Evolutionary conservation across 805 yeast genomes (phyloP).

Genomic region (Wickerhamiella alocasiicola): DNA sequence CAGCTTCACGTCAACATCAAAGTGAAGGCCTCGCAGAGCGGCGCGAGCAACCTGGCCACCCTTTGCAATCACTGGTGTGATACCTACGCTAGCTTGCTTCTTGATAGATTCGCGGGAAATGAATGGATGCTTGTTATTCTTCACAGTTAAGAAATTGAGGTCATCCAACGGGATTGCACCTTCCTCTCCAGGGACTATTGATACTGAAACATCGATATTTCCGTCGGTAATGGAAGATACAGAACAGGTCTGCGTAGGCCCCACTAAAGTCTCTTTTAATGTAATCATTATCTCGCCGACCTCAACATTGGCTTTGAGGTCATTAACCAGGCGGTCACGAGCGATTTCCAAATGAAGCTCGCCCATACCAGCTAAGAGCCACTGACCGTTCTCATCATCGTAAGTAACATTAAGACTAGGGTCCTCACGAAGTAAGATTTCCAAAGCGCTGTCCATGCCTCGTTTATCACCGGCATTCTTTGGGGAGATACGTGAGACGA

Average conservation of each 20-base stretch:
- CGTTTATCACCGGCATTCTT: conserved; percentile 67
- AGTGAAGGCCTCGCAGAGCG: conserved; percentile 48
- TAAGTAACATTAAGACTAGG: conserved; percentile 65
- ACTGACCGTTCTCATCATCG: conserved; percentile 80
- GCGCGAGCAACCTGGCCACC: conserved; percentile 33
- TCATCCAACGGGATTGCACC: conserved; percentile 2
- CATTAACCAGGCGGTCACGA: conserved; percentile 61
- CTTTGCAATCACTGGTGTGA: conserved; percentile 32
- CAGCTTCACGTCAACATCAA: conserved; percentile 43
- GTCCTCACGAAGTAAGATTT: conserved; percentile 65
- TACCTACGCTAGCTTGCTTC: conserved; percentile 24
- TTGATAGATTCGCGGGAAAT: conserved; percentile 24
- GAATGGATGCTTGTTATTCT: conserved; percentile 19
- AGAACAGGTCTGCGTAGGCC: conserved; percentile 6
- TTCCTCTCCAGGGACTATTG: conserved; percentile 10
- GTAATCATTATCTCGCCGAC: conserved; percentile 81
- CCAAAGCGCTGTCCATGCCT: conserved; percentile 57
- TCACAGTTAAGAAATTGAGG: conserved; percentile 1
- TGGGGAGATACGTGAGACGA: conserved; percentile 76
- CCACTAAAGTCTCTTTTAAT: conserved; percentile 56
- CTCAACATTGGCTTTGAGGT: conserved; percentile 68
- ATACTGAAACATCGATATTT: conserved; percentile 11
- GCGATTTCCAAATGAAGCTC: conserved; percentile 89
- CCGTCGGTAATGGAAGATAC: conserved; percentile 20
- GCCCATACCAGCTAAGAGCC: conserved; percentile 91